Evolutionary conservation across 305 asterid species (phyloP).

Genomic region (Plantago lanceolata): DNA sequence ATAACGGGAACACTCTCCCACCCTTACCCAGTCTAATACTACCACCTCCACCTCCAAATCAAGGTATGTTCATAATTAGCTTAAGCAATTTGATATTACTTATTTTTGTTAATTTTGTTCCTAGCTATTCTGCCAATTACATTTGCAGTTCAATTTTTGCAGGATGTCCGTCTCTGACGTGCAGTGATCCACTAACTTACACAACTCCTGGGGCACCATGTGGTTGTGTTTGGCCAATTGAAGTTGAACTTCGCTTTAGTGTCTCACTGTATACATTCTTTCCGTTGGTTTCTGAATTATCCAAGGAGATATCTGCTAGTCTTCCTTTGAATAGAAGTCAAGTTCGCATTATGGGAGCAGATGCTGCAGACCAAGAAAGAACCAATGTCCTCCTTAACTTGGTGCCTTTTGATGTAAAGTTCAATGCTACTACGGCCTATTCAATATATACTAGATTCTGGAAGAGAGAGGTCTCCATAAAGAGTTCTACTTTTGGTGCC

Average conservation of each 20-base stretch:
- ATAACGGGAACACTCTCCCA: constrained; percentile 34
- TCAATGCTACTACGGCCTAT: constrained; percentile 46
- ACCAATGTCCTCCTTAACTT: constrained; percentile 62
- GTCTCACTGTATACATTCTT: constrained; percentile 56
- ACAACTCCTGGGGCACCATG: constrained; percentile 72
- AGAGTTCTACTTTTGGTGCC: constrained; percentile 52
- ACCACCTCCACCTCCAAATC: constrained; percentile 82
- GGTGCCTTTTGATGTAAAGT: constrained; percentile 62
- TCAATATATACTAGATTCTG: constrained; percentile 65
- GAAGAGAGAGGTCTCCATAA: constrained; percentile 54
- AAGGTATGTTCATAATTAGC: constrained; percentile 34
- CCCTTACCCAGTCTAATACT: constrained; percentile 50
- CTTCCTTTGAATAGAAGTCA: constrained; percentile 54
- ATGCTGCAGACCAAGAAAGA: constrained; percentile 68
- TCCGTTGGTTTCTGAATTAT: constrained; percentile 63
- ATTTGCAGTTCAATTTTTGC: constrained; percentile 21
- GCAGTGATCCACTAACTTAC: constrained; percentile 75
- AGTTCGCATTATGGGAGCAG: constrained; percentile 90
- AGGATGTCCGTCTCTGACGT: constrained; percentile 59
- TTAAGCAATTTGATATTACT: constrained; percentile 7
- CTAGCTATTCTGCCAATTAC: constrained; percentile 1
- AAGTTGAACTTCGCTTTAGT: constrained; percentile 56
- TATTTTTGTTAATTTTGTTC: not conserved
- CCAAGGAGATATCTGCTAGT: constrained; percentile 50
- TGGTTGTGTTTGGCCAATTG: constrained; percentile 82